phyloP scores from a whole-genome alignment of 176 grass and related monocot species.

The Melocanna baccifera region DNA sequence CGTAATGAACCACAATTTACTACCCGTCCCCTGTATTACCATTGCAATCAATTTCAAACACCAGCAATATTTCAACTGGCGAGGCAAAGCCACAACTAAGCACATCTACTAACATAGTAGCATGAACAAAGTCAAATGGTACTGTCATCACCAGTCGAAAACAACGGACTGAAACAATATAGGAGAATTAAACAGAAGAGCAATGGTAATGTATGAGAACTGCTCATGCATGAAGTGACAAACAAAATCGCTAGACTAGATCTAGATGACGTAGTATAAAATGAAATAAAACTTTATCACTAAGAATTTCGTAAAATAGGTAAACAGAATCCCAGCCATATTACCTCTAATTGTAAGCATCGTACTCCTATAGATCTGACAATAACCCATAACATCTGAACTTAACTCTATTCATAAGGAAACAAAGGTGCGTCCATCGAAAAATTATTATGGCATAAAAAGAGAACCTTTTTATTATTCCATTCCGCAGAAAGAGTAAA shows the following conservation, averaged over 20 bases:
- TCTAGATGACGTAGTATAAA: neutral
- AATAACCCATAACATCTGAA: conserved; percentile 1
- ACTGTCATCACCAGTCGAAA: neutral
- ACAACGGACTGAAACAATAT: neutral
- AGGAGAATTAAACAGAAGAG: neutral
- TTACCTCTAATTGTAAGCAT: neutral
- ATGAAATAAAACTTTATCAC: neutral
- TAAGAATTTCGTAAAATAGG: neutral
- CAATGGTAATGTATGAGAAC: neutral
- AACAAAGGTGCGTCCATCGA: neutral
- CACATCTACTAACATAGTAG: neutral
- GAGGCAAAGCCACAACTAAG: neutral
- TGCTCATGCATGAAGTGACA: conserved; percentile 1
- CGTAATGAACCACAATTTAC: neutral
- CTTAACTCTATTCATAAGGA: neutral
- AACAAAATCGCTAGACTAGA: neutral
- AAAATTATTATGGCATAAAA: neutral
- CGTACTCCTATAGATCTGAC: neutral
- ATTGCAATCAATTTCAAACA: neutral
- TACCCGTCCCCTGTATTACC: neutral
- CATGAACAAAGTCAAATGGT: neutral
- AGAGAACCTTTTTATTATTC: neutral
- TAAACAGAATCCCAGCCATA: neutral
- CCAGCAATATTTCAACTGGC: neutral
- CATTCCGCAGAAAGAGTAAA: neutral